Evolutionary conservation across 23 red algal species (phyloP).

Genomic region (Gracilaria domingensis): DNA sequence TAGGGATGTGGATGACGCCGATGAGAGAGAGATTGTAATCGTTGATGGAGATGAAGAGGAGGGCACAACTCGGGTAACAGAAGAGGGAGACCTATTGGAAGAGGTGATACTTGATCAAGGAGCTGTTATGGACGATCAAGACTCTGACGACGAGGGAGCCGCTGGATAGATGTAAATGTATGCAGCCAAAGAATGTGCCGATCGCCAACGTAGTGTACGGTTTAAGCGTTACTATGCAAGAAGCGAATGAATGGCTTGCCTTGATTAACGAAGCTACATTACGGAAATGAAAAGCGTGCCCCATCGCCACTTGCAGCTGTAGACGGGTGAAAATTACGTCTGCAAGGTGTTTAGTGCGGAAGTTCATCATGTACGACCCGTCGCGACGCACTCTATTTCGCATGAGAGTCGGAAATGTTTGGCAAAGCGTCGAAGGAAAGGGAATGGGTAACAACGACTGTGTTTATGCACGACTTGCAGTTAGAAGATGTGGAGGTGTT

Average conservation of each 20-base stretch:
- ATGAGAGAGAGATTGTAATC: neutral
- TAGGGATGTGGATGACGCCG: neutral
- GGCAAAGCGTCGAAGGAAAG: neutral
- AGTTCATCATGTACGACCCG: neutral
- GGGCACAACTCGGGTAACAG: neutral
- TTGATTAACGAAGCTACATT: neutral
- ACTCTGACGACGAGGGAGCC: neutral
- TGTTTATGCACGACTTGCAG: neutral
- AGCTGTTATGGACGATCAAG: slow-evolving; percentile 8
- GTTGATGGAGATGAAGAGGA: neutral
- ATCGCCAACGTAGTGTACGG: neutral
- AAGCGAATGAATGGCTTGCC: neutral
- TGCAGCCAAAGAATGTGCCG: neutral
- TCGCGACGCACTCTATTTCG: neutral
- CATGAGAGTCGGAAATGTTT: neutral
- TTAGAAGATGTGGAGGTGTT: neutral
- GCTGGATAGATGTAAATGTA: neutral
- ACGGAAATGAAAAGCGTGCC: neutral
- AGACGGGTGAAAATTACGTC: neutral
- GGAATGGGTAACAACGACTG: neutral
- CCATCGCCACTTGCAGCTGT: neutral
- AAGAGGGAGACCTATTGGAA: neutral
- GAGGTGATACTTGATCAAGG: slow-evolving; percentile 11
- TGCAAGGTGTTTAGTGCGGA: neutral
- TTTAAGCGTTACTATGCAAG: neutral